A percentile compares a stretch with the other conserved stretches of the same genome.
These are phyloP conservation scores for Chlamydomonas schloesseri DNA, from an alignment of 139 green algal species.

Conservation along the genomic window DNA sequence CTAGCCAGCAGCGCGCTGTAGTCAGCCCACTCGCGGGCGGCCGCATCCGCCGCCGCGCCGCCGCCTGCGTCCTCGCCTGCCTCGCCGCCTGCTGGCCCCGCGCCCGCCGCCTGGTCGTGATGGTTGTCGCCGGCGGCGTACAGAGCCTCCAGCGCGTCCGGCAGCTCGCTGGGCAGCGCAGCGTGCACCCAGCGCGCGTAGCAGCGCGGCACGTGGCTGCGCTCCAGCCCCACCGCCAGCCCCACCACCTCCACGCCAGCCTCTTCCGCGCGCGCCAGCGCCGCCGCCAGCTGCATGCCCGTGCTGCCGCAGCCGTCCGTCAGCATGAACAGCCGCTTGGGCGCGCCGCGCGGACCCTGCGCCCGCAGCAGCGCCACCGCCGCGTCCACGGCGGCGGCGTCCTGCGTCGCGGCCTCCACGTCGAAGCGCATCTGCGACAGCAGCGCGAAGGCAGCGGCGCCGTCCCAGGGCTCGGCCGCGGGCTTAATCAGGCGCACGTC, in stretches of 20 bases:
- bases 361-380: slow-evolving; percentile 27
- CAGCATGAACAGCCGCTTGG: slow-evolving; percentile 59
- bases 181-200: slow-evolving; percentile 57
- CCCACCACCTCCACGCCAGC: slow-evolving; percentile 54
- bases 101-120: neutral
- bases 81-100: no score
- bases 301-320: slow-evolving; percentile 59
- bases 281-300: slow-evolving; percentile 48
- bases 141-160: slow-evolving; percentile 54
- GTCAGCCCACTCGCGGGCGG: slow-evolving; percentile 25
- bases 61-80: neutral
- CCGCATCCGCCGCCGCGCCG: neutral
- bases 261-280: slow-evolving; percentile 44
- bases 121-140: no score
- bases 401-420: slow-evolving; percentile 10
- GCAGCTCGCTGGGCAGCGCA: slow-evolving; percentile 47
- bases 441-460: slow-evolving; percentile 18
- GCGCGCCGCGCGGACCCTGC: neutral
- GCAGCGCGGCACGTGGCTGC: slow-evolving; percentile 43
- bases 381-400: slow-evolving; percentile 57
- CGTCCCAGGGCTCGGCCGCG: slow-evolving; percentile 50
- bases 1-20: slow-evolving; percentile 33
- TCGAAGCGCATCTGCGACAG: slow-evolving; percentile 23
- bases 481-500: slow-evolving; percentile 46
- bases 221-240: slow-evolving; percentile 55